Evolutionary conservation across 1,284 basidiomycete species (phyloP), one percentile per base, ranked within the genome.

Genomic region (Coniophora puteana): DNA sequence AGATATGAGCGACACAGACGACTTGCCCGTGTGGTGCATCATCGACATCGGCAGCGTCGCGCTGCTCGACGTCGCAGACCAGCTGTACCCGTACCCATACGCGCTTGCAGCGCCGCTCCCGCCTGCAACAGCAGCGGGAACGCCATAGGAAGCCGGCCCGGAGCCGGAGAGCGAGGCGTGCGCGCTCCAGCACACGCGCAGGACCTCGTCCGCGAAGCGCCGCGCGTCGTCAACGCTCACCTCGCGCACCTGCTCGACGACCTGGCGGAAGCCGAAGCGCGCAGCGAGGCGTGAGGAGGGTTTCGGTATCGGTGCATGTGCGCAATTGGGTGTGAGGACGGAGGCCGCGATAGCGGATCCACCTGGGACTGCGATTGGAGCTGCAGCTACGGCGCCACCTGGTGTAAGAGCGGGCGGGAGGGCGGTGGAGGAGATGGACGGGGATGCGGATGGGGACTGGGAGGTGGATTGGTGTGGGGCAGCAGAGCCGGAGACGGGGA

Each of bases 171-270:
- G n/a, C n/a, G n/a, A n/a, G n/a, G n/a, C n/a, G 13, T 72, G 69
- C 27, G 69, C 66, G 13, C 62, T 57, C 66, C 69, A 72, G 47
- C 75, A 80, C 3, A 77, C 68, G 43, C 59, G 68, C 42, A 69
- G 64, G 1, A 83, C 58, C 18, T 80, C 78, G 33, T 71, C 67
- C 1, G 69, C 61, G 38, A 80, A 69, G 43, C 62, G 67, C 11
- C 63, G 66, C 8, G 61, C 54, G 36, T 76, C 70, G 38, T 75
- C 71, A 2, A 64, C 59, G 22, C 63, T 63, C 14, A 62, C 59
- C 45, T 74, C 74, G 16, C 71, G 70, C 3, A 66, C 78, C 38
- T 76, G 70, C 14, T 81, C 78, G 1, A 81, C 79, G 6, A 80
- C 74, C 21, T 82, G 76, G 23, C 74, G 68, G 49, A 83, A 78